A percentile compares a stretch with the other conserved stretches of the same genome.
Conservation (phyloP, 2,329 filamentous ascomycete genomes). For the Cryphonectria parasitica region DNA sequence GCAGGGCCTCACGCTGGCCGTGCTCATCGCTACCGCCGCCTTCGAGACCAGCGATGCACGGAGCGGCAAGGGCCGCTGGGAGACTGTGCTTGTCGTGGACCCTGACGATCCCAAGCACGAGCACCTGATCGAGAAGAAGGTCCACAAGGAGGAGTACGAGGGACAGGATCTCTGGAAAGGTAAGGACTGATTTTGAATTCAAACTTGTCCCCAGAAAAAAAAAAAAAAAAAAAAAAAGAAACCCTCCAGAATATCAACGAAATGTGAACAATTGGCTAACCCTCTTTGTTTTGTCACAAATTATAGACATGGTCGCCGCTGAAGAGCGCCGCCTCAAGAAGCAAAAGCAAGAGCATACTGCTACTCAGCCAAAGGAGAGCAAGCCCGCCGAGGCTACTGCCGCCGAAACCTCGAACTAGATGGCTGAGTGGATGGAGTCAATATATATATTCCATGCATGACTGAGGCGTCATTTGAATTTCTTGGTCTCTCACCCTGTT, state of each 20-base stretch:
- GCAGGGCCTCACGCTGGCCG: conserved; percentile 83
- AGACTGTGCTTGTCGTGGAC: conserved; percentile 81
- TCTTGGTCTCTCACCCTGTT: background rate
- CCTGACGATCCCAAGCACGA: conserved; percentile 83
- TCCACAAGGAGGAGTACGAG: conserved; percentile 84
- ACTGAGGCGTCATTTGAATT: conserved; percentile 4
- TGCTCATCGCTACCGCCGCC: conserved; percentile 79
- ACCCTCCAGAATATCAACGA: too few species aligned
- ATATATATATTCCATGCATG: background rate
- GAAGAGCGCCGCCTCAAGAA: conserved; percentile 66
- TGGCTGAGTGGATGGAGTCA: background rate
- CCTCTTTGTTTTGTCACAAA: background rate
- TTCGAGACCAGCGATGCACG: conserved; percentile 81
- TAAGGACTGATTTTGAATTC: conserved; percentile 43
- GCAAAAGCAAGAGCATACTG: conserved; percentile 42
- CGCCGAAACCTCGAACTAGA: conserved; percentile 25
- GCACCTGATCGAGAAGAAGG: conserved; percentile 81
- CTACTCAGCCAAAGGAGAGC: conserved; percentile 20
- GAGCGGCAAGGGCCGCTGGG: conserved; percentile 76
- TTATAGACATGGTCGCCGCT: conserved; percentile 83
- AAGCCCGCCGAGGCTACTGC: conserved; percentile 29
- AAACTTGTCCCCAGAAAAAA: too few species aligned
- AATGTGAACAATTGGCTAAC: conserved; percentile 27
- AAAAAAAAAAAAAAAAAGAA: too few species aligned
- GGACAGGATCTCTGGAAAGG: conserved; percentile 94